These are phyloP conservation scores for Pseudohyphozyma bogoriensis DNA, from an alignment of 768 basidiomycete genomes.

Conservation along the genomic window DNA sequence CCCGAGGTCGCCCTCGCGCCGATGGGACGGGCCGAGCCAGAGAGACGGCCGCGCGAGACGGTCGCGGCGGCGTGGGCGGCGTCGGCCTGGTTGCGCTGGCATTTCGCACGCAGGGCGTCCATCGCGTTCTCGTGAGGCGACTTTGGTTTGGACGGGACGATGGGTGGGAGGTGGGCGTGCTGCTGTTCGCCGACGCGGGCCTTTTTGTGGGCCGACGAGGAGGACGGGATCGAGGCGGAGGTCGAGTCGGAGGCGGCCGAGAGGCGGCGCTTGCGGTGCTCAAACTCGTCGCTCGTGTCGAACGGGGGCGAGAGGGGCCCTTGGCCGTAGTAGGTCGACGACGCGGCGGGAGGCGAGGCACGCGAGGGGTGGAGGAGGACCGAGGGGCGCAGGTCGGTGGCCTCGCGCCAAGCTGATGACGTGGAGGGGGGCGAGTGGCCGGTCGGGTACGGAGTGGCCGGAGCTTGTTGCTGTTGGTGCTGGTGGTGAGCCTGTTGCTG, in stretches of 20 bases:
- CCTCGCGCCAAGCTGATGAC: neutral
- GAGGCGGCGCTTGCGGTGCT: slow-evolving; percentile 1
- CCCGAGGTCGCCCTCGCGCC: neutral
- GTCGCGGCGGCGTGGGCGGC: neutral
- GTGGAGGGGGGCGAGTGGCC: slow-evolving; percentile 15
- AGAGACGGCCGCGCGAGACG: neutral
- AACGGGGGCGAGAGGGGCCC: neutral
- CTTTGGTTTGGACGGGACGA: too few species aligned
- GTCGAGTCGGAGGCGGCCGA: neutral
- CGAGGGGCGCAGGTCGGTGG: neutral
- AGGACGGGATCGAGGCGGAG: neutral
- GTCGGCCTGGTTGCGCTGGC: slow-evolving; percentile 12
- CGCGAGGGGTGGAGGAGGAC: neutral
- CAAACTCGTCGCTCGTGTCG: neutral
- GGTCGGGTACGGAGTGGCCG: neutral
- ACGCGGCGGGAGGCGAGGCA: slow-evolving; percentile 1
- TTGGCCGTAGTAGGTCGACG: slow-evolving; percentile 3
- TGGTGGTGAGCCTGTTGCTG: neutral
- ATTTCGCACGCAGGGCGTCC: slow-evolving; percentile 15
- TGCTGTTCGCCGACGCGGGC: neutral
- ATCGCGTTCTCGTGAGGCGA: slow-evolving; percentile 16
- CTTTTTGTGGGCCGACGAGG: neutral
- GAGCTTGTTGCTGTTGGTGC: neutral
- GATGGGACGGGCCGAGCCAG: too few species aligned
- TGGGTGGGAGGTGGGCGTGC: neutral